Evolutionary conservation across 495 filamentous ascomycete genomes (phyloP).

Genomic region (Trichoderma orchidacearum): DNA sequence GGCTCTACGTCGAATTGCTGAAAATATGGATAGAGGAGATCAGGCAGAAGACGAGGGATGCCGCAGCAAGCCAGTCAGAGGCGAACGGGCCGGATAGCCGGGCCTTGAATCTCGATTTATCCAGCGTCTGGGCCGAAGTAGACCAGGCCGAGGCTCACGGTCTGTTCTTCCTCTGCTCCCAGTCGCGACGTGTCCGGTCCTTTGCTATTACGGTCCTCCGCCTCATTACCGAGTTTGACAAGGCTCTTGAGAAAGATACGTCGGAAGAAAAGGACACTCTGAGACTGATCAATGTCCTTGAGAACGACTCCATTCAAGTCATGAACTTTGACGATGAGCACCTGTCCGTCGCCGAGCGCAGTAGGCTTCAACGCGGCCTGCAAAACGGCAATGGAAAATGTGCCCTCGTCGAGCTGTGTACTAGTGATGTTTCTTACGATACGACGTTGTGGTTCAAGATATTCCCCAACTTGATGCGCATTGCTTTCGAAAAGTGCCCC

Average conservation of each 20-base stretch:
- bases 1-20: slow-evolving; percentile 84
- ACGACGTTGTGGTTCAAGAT: slow-evolving; percentile 94
- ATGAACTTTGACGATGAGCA: slow-evolving; percentile 89
- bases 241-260: slow-evolving; percentile 56
- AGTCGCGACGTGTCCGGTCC: slow-evolving; percentile 74
- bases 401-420: slow-evolving; percentile 84
- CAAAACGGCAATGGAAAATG: slow-evolving; percentile 71
- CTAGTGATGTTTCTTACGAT: slow-evolving; percentile 90
- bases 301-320: slow-evolving; percentile 76
- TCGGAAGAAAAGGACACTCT: slow-evolving; percentile 40
- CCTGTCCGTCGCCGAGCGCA: slow-evolving; percentile 82
- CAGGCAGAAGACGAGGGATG: slow-evolving; percentile 67
- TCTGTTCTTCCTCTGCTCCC: slow-evolving; percentile 95
- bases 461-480: slow-evolving; percentile 87
- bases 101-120: slow-evolving; percentile 69
- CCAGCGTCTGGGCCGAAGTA: slow-evolving; percentile 76
- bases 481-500: slow-evolving; percentile 81
- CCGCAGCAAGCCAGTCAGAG: slow-evolving; percentile 7
- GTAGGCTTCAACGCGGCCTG: slow-evolving; percentile 81
- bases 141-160: slow-evolving; percentile 96
- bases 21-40: slow-evolving; percentile 97
- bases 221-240: slow-evolving; percentile 88
- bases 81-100: slow-evolving; percentile 45
- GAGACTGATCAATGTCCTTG: slow-evolving; percentile 80
- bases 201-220: slow-evolving; percentile 88